Conservation (phyloP, 306 rosid genomes). For the Sophora flavescens region DNA sequence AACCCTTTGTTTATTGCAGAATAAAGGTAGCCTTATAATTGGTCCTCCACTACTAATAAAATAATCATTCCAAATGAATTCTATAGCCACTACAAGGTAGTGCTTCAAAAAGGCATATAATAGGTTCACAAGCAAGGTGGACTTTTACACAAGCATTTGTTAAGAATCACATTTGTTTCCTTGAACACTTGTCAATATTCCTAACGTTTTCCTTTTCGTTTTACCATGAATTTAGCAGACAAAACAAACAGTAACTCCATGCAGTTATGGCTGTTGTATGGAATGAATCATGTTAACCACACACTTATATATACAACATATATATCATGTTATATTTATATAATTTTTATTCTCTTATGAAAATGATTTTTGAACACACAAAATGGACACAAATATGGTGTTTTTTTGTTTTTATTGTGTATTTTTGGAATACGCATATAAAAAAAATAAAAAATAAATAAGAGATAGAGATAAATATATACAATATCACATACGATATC, state of each 20-base stretch:
- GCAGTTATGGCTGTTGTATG: neutral
- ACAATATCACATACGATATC: too few relatives aligned
- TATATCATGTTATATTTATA: too few relatives aligned
- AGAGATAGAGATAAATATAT: too few relatives aligned
- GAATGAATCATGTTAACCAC: neutral
- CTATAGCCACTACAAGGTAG: constrained; percentile 51
- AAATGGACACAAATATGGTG: too few relatives aligned
- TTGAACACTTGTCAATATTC: neutral
- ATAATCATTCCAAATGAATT: constrained; percentile 46
- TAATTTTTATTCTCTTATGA: too few relatives aligned
- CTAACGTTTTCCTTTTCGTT: neutral
- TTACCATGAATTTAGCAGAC: neutral
- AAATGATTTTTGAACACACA: too few relatives aligned
- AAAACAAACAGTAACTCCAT: neutral
- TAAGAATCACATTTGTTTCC: neutral
- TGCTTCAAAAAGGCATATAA: constrained; percentile 48
- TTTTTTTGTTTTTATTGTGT: too few relatives aligned
- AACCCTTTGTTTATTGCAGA: constrained; percentile 35
- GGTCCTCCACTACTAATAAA: constrained; percentile 52
- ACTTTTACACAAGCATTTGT: constrained; percentile 35
- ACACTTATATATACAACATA: too few relatives aligned
- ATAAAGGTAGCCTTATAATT: constrained; percentile 34
- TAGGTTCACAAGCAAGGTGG: constrained; percentile 43
- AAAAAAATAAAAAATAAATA: too few relatives aligned
- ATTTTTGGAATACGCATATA: too few relatives aligned